Evolutionary conservation across 345 rosid species (phyloP), one percentile per base, ranked within the genome.

Genomic region (Bruguiera gymnorhiza): DNA sequence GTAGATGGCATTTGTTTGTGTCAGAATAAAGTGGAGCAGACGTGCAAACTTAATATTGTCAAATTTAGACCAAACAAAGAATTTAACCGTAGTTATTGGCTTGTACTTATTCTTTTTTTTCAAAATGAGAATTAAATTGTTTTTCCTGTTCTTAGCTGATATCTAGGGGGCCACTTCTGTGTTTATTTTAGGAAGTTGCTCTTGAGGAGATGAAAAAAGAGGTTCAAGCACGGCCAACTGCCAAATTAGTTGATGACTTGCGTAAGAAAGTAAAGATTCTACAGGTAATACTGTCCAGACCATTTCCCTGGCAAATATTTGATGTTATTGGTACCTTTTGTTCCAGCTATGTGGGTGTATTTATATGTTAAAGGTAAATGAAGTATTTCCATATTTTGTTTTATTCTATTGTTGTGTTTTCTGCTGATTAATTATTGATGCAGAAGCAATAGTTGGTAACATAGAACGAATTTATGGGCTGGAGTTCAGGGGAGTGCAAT

Each of bases 251-350:
- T 73, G 99, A 95, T 76, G 99, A 95, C 77, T 81, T 95, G 84
- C 94, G 80, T 57, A 95, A 92, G 81, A 92, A 95, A 86, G 96
- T 95, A 79, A 95, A 95, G 86, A 92, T 95, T 75, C 80, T 92
- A 78, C 99, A 95, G 98, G 99, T 92, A 85, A 43, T 43, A 43
- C 50, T 13, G 15, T 72, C 46, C 16, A 6, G 31, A 37, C 55
- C 27, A 18, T 8, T 58, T 20, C 27, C 10, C 24, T 29, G 54
- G 61, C 36, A 62, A 31, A 8, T 15, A 27, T 31, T 32, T 27
- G 50, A 36, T 23, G 10, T 4, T 63, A 6, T 23, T 51, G 21
- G 34, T 52, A 48, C 29, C 16, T 34, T 59, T n/a, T 30, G 39
- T 24, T 60, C 60, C 19, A 57, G 27, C 30, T 5, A 19, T 8